Evolutionary conservation across 768 basidiomycete genomes (phyloP).

Genomic region (Hemileccinum rubropunctum): DNA sequence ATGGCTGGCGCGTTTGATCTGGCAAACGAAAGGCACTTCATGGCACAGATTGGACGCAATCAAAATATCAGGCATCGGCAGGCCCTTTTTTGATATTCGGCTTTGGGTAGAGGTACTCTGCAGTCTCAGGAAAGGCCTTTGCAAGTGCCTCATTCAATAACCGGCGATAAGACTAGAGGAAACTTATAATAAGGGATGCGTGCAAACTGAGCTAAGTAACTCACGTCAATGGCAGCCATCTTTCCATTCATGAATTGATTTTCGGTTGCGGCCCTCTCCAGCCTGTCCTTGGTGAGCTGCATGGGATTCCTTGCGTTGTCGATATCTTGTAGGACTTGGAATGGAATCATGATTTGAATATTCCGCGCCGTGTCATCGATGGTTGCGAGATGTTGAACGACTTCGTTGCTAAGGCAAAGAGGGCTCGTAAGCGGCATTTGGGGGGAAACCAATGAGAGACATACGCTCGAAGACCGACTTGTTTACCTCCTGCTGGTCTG

Average conservation of each 20-base stretch:
- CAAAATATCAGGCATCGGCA: conserved; percentile 7
- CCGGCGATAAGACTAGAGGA: conserved; percentile 61
- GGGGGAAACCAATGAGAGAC: conserved; percentile 16
- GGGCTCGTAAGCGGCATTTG: background rate
- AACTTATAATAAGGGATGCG: conserved; percentile 1
- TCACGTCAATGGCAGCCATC: conserved; percentile 71
- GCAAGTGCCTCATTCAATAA: conserved; percentile 67
- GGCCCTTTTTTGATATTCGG: conserved; percentile 6
- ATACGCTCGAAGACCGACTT: conserved; percentile 75
- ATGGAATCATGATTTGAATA: conserved; percentile 62
- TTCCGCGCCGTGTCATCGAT: conserved; percentile 69
- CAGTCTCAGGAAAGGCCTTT: conserved; percentile 66
- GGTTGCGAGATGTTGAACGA: conserved; percentile 60
- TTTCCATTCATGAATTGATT: conserved; percentile 93
- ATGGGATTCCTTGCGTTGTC: conserved; percentile 80
- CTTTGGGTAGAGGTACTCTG: conserved; percentile 21
- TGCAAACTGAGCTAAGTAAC: conserved; percentile 16
- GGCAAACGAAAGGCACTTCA: background rate
- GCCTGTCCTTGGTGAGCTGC: conserved; percentile 73
- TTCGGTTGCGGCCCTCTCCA: conserved; percentile 83
- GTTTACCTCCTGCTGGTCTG: conserved; percentile 66
- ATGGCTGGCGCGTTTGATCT: background rate
- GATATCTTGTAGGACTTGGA: conserved; percentile 75
- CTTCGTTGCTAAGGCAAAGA: conserved; percentile 57
- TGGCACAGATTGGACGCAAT: background rate